Conservation (phyloP, 306 rosid genomes). For the Carpinus viminea region DNA sequence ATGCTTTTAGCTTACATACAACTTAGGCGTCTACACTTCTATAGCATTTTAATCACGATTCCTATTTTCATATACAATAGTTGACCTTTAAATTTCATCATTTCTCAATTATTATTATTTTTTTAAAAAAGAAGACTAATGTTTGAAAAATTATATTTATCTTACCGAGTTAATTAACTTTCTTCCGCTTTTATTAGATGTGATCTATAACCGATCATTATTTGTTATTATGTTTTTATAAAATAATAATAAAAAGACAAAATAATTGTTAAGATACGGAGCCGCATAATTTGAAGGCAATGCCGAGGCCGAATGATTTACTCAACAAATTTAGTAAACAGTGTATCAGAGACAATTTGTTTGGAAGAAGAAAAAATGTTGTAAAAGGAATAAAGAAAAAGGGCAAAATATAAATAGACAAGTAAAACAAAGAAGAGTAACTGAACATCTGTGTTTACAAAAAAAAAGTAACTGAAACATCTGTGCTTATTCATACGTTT, state of each 20-base stretch:
- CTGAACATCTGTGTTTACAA: conserved; percentile 32
- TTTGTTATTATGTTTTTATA: no score
- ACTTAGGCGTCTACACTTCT: background rate
- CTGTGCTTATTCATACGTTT: conserved; percentile 39
- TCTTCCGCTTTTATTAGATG: no score
- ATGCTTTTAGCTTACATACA: conserved; percentile 15
- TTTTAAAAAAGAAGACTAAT: no score
- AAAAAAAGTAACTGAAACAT: conserved; percentile 30
- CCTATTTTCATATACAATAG: background rate
- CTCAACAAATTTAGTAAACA: background rate
- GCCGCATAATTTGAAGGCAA: background rate
- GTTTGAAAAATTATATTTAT: no score
- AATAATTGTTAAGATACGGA: no score
- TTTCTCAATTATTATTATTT: no score
- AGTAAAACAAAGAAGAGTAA: conserved; percentile 34
- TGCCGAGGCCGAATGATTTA: background rate
- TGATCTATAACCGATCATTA: no score
- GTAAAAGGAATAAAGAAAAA: background rate
- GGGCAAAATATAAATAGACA: background rate
- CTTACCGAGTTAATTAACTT: no score
- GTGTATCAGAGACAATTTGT: background rate
- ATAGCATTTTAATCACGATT: background rate
- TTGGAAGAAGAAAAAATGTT: no score
- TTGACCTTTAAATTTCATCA: background rate
- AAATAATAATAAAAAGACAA: no score